A percentile compares a stretch with the other conserved stretches of the same genome.
Conservation (phyloP, 2,329 filamentous ascomycete genomes). For the Stemphylium beticola region DNA sequence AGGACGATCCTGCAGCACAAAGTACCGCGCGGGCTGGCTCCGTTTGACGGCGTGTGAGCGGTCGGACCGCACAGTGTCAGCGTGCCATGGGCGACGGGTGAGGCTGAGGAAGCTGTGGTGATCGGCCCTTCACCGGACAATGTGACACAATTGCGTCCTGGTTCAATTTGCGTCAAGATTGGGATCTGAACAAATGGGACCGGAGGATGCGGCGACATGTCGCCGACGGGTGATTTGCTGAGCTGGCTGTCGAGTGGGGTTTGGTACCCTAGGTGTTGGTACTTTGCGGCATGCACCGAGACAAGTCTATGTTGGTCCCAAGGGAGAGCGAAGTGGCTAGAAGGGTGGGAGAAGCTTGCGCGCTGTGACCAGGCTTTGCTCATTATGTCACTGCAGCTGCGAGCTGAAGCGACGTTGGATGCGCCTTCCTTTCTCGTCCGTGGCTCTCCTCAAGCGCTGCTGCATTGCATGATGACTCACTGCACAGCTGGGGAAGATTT, state of each 20-base stretch:
- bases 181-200: slow-evolving; percentile 1
- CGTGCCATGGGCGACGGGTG: background rate
- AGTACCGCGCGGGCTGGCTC: background rate
- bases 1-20: slow-evolving; percentile 2
- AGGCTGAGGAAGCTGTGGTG: background rate
- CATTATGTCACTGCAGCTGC: slow-evolving; percentile 5
- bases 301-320: slow-evolving; percentile 1
- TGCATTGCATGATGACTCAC: background rate
- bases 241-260: background rate
- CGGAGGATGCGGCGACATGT: slow-evolving; percentile 7
- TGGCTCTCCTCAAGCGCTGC: background rate
- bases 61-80: slow-evolving; percentile 1
- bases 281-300: slow-evolving; percentile 16
- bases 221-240: slow-evolving; percentile 13
- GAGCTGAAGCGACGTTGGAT: background rate
- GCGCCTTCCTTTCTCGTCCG: slow-evolving; percentile 8
- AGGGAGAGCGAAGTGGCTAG: slow-evolving; percentile 5
- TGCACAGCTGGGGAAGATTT: background rate
- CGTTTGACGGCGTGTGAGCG: slow-evolving; percentile 5
- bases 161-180: slow-evolving; percentile 2
- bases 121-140: slow-evolving; percentile 13
- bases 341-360: slow-evolving; percentile 17
- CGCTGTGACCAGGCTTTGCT: background rate
- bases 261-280: slow-evolving; percentile 9
- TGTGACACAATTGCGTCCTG: slow-evolving; percentile 11